Base-by-base conservation (phyloP, 2,329 filamentous ascomycete species). In the Cyphellophora europaea region DNA sequence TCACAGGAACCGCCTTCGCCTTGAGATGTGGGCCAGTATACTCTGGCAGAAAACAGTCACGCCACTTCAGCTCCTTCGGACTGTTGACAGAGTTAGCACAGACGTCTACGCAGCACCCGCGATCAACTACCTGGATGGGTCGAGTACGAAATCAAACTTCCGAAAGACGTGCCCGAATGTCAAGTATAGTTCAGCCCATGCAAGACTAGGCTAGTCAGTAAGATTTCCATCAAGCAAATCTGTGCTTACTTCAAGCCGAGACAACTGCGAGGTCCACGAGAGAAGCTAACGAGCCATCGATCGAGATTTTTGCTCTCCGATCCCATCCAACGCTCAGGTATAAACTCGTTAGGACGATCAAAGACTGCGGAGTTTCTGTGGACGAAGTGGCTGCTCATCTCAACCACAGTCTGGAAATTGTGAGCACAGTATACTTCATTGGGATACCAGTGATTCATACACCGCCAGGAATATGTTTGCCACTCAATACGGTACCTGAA, bases 211-310 rank as follows among this genome's bases (percentile, higher is more conserved):
- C 15, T 14, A 5, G 21, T 37, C 14, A 37, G 35, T 16, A 33
- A 10, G 11, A 27, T 11, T 31, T 27, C 21, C 3, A 14, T 16
- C 4, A 16, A 4, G 19, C 3, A 25, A 23, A 18, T 8, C 11
- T 11, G 35, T 5, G 13, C 27, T 12, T 28, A 50, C 42, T 57
- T 56, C 15, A 47, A 41, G 16, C 59, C 59, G 11, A 63, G 42
- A 43, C 59, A 65, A 35, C 49, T 53, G 31, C 65, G 49, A 0
- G 62, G 52, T 0, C 66, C 66, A 21, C 58, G 51, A 1, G 55
- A 60, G 42, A 70, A 70, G 1, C 63, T 51, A 19, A 66, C 57
- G 8, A 65, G 38, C 13, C 50, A 61, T 4, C 45, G 49, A 23
- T 51, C 52, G 12, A 57, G 44, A 25, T 61, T 54, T 10, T 45